These are phyloP conservation scores for Termitomyces sp. DNA, from an alignment of 1,284 basidiomycete genomes.

Conservation along the genomic window DNA sequence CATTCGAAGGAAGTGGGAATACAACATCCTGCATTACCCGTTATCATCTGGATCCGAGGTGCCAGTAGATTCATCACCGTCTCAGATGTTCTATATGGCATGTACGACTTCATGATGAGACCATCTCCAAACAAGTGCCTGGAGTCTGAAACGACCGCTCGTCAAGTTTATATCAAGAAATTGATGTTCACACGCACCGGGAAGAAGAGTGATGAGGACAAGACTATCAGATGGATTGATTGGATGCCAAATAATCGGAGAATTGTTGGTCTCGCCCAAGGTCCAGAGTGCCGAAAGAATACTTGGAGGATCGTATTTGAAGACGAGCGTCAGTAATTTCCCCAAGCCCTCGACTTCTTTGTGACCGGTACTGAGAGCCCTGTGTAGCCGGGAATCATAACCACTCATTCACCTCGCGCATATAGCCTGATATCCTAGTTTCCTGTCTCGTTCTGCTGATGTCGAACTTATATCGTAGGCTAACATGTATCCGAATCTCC, in stretches of 20 bases:
- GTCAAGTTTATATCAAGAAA: not conserved
- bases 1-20: not conserved
- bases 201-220: not conserved
- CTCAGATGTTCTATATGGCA: not conserved
- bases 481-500: too few relatives aligned
- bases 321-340: not conserved
- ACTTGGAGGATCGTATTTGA: not conserved
- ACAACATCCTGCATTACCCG: not conserved
- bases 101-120: not conserved
- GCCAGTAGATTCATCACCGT: not conserved
- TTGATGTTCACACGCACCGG: not conserved
- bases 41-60: not conserved
- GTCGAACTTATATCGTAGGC: not conserved
- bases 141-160: not conserved
- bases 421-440: not conserved
- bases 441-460: too few relatives aligned
- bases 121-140: not conserved
- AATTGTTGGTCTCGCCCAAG: not conserved
- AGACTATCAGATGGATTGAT: not conserved
- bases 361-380: not conserved
- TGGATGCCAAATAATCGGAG: not conserved
- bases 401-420: not conserved
- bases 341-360: too few relatives aligned
- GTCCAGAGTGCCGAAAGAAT: not conserved
- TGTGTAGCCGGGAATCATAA: not conserved